Percentiles rank a stretch among this genome's conserved stretches.
Conservation (phyloP, 2,329 filamentous ascomycete species). For the Pezicula radicicola region DNA sequence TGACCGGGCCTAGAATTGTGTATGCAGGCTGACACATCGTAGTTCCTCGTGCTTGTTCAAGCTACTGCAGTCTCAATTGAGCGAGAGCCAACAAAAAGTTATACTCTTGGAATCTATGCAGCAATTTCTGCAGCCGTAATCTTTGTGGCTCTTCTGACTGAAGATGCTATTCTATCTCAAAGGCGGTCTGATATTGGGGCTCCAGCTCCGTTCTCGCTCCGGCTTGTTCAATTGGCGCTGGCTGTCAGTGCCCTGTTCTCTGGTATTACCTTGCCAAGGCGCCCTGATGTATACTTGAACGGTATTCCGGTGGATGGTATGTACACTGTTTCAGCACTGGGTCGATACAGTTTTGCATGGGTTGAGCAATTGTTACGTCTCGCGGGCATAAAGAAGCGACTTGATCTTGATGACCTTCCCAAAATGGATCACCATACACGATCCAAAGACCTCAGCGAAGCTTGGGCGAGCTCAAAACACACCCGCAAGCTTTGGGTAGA, state of each 20-base stretch:
- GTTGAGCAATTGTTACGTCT: constrained; percentile 49
- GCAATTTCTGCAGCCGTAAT: constrained; percentile 46
- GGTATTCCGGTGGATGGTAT: constrained; percentile 60
- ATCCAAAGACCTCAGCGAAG: constrained; percentile 45
- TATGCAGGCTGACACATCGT: constrained; percentile 12
- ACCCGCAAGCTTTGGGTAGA: constrained; percentile 56
- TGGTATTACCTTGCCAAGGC: constrained; percentile 58
- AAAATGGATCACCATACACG: constrained; percentile 54
- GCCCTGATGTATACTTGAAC: constrained; percentile 62
- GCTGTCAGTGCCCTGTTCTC: constrained; percentile 43
- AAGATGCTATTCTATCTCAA: constrained; percentile 39
- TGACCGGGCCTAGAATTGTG: constrained; percentile 8
- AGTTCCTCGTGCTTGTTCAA: constrained; percentile 53
- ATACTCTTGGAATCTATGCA: constrained; percentile 50
- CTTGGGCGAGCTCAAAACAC: constrained; percentile 46
- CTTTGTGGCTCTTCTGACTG: constrained; percentile 39
- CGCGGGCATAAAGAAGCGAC: constrained; percentile 53
- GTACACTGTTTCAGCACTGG: constrained; percentile 57
- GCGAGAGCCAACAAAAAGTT: constrained; percentile 48
- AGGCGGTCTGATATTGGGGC: constrained; percentile 12
- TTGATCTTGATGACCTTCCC: constrained; percentile 62
- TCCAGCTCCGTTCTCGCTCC: constrained; percentile 38
- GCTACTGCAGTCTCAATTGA: constrained; percentile 44
- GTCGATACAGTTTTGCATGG: constrained; percentile 66
- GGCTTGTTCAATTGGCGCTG: constrained; percentile 43